phyloP scores from a whole-genome alignment of 2,329 filamentous ascomycete genomes.

The Xylaria sp. region DNA sequence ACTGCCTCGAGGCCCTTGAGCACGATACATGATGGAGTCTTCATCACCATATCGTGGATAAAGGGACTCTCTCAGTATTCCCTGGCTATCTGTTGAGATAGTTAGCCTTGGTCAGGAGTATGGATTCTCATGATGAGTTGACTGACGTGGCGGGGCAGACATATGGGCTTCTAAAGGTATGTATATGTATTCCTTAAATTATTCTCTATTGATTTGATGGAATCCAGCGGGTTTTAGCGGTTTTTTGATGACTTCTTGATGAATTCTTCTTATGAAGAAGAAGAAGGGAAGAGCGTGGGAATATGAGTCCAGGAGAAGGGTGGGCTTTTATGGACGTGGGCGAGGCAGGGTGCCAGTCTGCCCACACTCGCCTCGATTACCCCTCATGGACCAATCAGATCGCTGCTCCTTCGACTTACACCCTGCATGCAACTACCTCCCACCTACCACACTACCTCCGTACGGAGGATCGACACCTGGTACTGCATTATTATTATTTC shows the following conservation, averaged over 20 bases:
- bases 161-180: slow-evolving; percentile 31
- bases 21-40: slow-evolving; percentile 18
- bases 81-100: slow-evolving; percentile 26
- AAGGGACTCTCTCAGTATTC: slow-evolving; percentile 12
- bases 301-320: slow-evolving; percentile 40
- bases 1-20: slow-evolving; percentile 10
- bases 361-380: slow-evolving; percentile 36
- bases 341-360: slow-evolving; percentile 41
- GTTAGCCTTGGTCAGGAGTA: slow-evolving; percentile 27
- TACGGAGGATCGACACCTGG: slow-evolving; percentile 30
- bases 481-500: slow-evolving; percentile 21
- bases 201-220: slow-evolving; percentile 37
- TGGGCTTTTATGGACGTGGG: slow-evolving; percentile 47
- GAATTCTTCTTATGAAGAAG: slow-evolving; percentile 28
- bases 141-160: slow-evolving; percentile 37
- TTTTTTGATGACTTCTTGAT: slow-evolving; percentile 38
- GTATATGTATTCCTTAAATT: slow-evolving; percentile 32
- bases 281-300: slow-evolving; percentile 39
- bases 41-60: slow-evolving; percentile 17
- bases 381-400: slow-evolving; percentile 43
- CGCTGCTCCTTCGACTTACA: slow-evolving; percentile 33
- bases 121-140: slow-evolving; percentile 14
- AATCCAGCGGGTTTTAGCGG: slow-evolving; percentile 25
- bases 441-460: slow-evolving; percentile 35
- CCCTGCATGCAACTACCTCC: slow-evolving; percentile 37